phyloP scores from a whole-genome alignment of 352 stramenopile species.

The Pythium oligandrum region DNA sequence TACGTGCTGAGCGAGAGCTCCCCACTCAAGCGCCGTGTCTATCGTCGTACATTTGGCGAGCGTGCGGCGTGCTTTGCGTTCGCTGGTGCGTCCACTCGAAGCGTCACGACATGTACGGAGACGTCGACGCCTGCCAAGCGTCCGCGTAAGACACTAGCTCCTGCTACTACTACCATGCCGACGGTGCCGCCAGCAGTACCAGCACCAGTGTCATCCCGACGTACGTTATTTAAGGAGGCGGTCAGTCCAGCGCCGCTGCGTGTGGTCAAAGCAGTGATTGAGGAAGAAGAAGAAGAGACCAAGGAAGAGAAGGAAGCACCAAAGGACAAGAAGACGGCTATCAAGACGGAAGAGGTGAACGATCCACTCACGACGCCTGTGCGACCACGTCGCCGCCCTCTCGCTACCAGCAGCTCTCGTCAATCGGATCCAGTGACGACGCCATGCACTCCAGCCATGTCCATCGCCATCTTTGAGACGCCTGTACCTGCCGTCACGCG shows the following conservation, averaged over 20 bases:
- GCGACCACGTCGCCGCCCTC: slow-evolving; percentile 18
- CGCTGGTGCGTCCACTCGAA: slow-evolving; percentile 2
- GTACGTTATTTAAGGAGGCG: too few relatives aligned
- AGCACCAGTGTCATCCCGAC: too few relatives aligned
- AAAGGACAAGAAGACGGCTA: not conserved
- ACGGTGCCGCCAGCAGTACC: too few relatives aligned
- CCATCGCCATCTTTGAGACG: too few relatives aligned
- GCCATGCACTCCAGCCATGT: slow-evolving; percentile 4
- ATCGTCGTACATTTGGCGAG: slow-evolving; percentile 61
- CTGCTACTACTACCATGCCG: too few relatives aligned
- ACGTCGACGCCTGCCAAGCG: too few relatives aligned
- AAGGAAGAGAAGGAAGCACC: slow-evolving; percentile 4
- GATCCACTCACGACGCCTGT: slow-evolving; percentile 40
- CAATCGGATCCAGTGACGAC: slow-evolving; percentile 13
- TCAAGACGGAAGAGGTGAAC: not conserved
- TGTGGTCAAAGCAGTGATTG: too few relatives aligned
- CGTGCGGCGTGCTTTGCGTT: slow-evolving; percentile 50
- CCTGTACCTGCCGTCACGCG: too few relatives aligned
- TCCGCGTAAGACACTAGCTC: too few relatives aligned
- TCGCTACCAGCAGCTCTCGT: not conserved
- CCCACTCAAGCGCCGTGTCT: slow-evolving; percentile 35
- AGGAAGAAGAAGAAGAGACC: slow-evolving; percentile 2
- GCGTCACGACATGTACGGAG: slow-evolving; percentile 7
- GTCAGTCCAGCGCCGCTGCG: too few relatives aligned
- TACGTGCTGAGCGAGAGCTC: slow-evolving; percentile 31